Evolutionary conservation across 768 basidiomycete genomes (phyloP), one percentile per base, ranked within the genome.

Genomic region (Mycena venus): DNA sequence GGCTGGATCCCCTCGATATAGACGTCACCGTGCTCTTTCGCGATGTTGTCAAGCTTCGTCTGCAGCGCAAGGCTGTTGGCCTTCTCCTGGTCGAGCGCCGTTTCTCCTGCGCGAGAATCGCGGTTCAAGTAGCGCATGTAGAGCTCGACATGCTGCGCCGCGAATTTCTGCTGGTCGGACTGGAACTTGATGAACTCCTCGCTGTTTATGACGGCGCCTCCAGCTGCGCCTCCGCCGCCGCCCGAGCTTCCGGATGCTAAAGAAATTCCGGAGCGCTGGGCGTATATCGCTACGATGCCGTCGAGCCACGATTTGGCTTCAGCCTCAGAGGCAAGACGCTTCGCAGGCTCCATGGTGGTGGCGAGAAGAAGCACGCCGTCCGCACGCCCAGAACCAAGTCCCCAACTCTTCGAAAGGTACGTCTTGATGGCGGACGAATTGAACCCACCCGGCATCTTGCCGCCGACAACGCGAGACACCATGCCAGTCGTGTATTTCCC

Each of bases 361-460:
- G 93, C 97, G 68, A 98, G 89, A 32, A 99, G 89, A 42, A 99
- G 91, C 14, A 97, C 96, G 23, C 91, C 95, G 77, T 99, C 98
- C 10, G 95, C 91, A 62, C 97, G 96, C 19, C 90, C 89, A 4
- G 98, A 86, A 32, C 98, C 98, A n/a, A 99, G 86, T 59, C 98
- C 98, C 97, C 97, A 99, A 31, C 91, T 91, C 88, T 99, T 99
- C 42, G 92, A 90, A 32, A 99, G 89, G 82, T 99, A 90, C 0
- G 90, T 85, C 85, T 98, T 97, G 83, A 97, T 96, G 14, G 95
- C 90, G 9, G 97, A 95, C 23, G 94, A 88, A 78, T 98, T 98
- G 91, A 99, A 99, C 40, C 98, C 98, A 82, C 98, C 98, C 36
- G 98, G 98, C 96, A 99, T 98, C 86, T 99, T 99, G 58, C 93